Percentiles rank a stretch among this genome's conserved stretches.
phyloP scores from a whole-genome alignment of 225 moss, liverwort and hornwort species.

The Marchantia paleacea region DNA sequence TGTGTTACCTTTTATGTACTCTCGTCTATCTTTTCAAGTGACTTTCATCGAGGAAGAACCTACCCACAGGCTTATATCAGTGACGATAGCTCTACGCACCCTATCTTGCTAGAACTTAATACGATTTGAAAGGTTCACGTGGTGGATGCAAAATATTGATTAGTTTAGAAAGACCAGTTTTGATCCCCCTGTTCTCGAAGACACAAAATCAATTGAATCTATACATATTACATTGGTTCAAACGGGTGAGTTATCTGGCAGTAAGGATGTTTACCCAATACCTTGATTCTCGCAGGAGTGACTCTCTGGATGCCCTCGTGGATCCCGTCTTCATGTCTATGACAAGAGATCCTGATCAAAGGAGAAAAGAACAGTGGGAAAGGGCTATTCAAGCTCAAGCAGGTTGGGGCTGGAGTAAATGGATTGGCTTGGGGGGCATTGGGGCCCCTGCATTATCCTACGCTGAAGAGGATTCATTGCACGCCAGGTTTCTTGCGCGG shows the following conservation, averaged over 20 bases:
- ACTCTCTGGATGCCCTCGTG: conserved; percentile 74
- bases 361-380: conserved; percentile 98
- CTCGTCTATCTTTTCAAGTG: no score
- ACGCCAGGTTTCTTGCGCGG: conserved; percentile 91
- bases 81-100: no score
- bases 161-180: no score
- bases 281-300: conserved; percentile 45
- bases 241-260: not conserved
- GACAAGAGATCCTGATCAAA: conserved; percentile 98
- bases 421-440: conserved; percentile 87
- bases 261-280: not conserved
- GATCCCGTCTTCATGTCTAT: conserved; percentile 98
- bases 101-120: no score
- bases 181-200: no score
- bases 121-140: no score
- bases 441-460: conserved; percentile 73
- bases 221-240: no score
- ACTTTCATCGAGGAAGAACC: no score
- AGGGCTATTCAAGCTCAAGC: conserved; percentile 87
- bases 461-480: conserved; percentile 90
- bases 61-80: no score
- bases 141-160: no score
- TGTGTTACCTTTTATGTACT: no score
- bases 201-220: no score
- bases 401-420: conserved; percentile 94